Base-by-base conservation (phyloP, 352 stramenopile genomes). In the Phytopythium ostracodes region DNA sequence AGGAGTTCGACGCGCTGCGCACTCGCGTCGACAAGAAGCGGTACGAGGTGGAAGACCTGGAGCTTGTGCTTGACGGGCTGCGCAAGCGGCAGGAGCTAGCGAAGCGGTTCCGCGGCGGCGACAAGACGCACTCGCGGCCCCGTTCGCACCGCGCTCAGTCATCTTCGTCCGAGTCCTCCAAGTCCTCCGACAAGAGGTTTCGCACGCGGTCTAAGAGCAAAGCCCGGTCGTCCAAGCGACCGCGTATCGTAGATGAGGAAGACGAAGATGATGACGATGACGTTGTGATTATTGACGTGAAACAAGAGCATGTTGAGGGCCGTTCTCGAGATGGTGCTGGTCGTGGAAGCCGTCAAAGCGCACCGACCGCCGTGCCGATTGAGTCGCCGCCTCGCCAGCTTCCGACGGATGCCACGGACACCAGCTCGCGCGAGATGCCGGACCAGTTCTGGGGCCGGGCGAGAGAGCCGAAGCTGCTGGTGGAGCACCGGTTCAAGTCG, bases 391-490 rank as follows among this genome's bases (percentile, higher is more conserved):
- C 55, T 11, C 55, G 55, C 12, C 38, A 51, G 38, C 8, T n/a
- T 8, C n/a, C 14, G 1, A 27, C 49, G 2, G 33, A 36, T 17
- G 8, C 25, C 31, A 49, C 27, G 12, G 25, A 20, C 31, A 12
- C 33, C 0, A 40, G 52, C 33, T 29, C 22, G 17, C 61, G 78
- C 11, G 65, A 72, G 20, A 79, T 81, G 68, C 81, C 75, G 4
- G 86, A 95, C 61, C 54, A 88, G 51, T 94, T 96, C 60, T 94
- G 84, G 84, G 79, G 82, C 31, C 84, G 80, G 33, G 80, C 80
- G 10, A 64, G 73, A 15, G 77, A 71, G 5, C 70, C 79, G 22
- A 92, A 96, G 63, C 64, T 94, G 40, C 65, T 96, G 35, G 72
- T 76, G 27, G 85, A 92, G 54, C 73, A 88, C 35, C 79, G 79